Evolutionary conservation across 2,329 filamentous ascomycete species (phyloP).

Genomic region (Zymoseptoria passerinii): DNA sequence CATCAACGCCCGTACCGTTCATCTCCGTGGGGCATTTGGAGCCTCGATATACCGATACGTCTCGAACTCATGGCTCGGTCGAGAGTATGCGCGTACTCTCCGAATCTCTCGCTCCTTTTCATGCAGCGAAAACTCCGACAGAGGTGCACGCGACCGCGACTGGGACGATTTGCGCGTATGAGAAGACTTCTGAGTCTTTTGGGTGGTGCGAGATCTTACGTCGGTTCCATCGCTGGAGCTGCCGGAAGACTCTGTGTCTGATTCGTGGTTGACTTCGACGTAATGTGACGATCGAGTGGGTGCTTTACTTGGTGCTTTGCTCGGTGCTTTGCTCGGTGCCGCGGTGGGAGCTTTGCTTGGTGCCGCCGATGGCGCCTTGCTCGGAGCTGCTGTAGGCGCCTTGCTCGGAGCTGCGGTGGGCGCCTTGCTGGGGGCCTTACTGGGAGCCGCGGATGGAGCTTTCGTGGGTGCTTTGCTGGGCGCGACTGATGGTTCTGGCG

Average conservation of each 20-base stretch:
- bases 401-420: slow-evolving; percentile 6
- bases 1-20: neutral
- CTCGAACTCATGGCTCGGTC: slow-evolving; percentile 33
- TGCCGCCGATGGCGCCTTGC: slow-evolving; percentile 15
- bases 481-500: slow-evolving; percentile 4
- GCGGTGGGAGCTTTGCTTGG: slow-evolving; percentile 18
- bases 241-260: slow-evolving; percentile 16
- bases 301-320: slow-evolving; percentile 6
- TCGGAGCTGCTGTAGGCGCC: slow-evolving; percentile 11
- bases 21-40: slow-evolving; percentile 16
- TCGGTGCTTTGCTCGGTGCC: slow-evolving; percentile 1
- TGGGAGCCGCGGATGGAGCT: slow-evolving; percentile 1
- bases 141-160: slow-evolving; percentile 16
- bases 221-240: slow-evolving; percentile 23
- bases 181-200: slow-evolving; percentile 1
- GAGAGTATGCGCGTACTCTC: slow-evolving; percentile 33
- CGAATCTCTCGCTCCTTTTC: slow-evolving; percentile 39
- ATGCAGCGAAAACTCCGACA: slow-evolving; percentile 34
- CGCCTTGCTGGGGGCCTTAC: slow-evolving; percentile 8
- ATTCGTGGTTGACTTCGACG: slow-evolving; percentile 36
- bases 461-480: slow-evolving; percentile 3
- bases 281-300: slow-evolving; percentile 31
- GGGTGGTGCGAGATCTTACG: slow-evolving; percentile 15
- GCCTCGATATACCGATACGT: slow-evolving; percentile 41
- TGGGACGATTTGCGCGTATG: slow-evolving; percentile 13